Percentiles rank a stretch among this genome's conserved stretches.
phyloP scores from a whole-genome alignment of 2,329 filamentous ascomycete genomes.

The Ustulina deusta region DNA sequence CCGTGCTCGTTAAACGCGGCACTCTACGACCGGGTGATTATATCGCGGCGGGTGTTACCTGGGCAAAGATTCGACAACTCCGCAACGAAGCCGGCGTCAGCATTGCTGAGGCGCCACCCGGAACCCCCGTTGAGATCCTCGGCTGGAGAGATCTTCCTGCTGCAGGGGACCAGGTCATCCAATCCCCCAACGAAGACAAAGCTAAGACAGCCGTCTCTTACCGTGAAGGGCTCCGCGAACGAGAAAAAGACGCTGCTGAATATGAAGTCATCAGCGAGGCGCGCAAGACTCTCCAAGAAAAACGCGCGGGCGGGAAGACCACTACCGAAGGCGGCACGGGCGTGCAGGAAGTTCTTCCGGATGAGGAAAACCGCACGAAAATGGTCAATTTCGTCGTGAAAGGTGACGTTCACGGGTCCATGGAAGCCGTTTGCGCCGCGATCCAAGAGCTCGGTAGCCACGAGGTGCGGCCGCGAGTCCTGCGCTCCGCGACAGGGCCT shows the following conservation, averaged over 20 bases:
- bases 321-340: constrained; percentile 38
- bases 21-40: constrained; percentile 84
- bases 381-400: constrained; percentile 87
- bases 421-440: constrained; percentile 86
- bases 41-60: constrained; percentile 88
- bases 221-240: constrained; percentile 77
- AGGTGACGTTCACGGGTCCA: constrained; percentile 92
- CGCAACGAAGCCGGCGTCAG: constrained; percentile 85
- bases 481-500: constrained; percentile 81
- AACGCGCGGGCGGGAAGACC: constrained; percentile 68
- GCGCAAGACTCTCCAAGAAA: constrained; percentile 68
- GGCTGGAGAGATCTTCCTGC: constrained; percentile 89
- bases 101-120: constrained; percentile 81
- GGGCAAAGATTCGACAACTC: constrained; percentile 85
- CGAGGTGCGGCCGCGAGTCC: constrained; percentile 81
- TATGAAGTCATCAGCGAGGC: constrained; percentile 80
- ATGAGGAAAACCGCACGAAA: constrained; percentile 59
- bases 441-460: constrained; percentile 84
- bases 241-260: constrained; percentile 80
- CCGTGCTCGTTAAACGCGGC: constrained; percentile 87
- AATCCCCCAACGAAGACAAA: constrained; percentile 81
- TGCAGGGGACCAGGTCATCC: constrained; percentile 88
- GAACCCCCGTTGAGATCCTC: constrained; percentile 90
- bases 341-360: constrained; percentile 49
- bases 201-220: constrained; percentile 84